These are phyloP conservation scores for Trichoderma sp. DNA, from an alignment of 2,329 filamentous ascomycete species.

Conservation along the genomic window DNA sequence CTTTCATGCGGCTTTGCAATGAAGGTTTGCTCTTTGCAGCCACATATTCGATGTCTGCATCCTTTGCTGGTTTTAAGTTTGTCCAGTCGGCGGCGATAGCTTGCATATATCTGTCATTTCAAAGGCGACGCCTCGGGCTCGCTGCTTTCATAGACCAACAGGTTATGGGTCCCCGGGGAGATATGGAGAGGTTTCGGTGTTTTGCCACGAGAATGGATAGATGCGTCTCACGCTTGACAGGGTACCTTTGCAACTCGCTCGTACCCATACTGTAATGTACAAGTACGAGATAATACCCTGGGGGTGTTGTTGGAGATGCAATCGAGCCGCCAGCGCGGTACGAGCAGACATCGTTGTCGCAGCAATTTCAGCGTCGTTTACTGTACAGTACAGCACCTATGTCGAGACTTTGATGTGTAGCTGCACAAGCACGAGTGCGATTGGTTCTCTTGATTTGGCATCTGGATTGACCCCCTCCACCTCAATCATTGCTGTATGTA, in stretches of 20 bases:
- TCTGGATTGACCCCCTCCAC: neutral
- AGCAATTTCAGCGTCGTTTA: neutral
- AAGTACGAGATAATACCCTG: conserved; percentile 4
- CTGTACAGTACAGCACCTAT: no score
- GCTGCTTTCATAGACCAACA: neutral
- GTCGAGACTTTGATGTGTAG: neutral
- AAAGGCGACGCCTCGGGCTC: neutral
- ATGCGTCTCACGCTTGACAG: neutral
- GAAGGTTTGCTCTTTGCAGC: neutral
- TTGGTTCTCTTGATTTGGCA: neutral
- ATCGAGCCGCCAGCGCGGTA: conserved; percentile 4
- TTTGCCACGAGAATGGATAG: conserved; percentile 18
- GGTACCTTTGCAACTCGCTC: conserved; percentile 16
- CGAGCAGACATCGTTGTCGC: neutral
- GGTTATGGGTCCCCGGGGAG: neutral
- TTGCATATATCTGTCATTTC: neutral
- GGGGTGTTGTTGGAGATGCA: conserved; percentile 3
- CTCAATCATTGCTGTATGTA: neutral
- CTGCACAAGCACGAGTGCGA: neutral
- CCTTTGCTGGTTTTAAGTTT: neutral
- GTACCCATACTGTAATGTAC: neutral
- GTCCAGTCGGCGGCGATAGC: neutral
- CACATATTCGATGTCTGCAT: neutral
- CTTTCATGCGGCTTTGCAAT: neutral
- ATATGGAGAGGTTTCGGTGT: neutral